phyloP scores from a whole-genome alignment of 768 basidiomycete genomes.

The Krasilnikovozyma curviuscula region DNA sequence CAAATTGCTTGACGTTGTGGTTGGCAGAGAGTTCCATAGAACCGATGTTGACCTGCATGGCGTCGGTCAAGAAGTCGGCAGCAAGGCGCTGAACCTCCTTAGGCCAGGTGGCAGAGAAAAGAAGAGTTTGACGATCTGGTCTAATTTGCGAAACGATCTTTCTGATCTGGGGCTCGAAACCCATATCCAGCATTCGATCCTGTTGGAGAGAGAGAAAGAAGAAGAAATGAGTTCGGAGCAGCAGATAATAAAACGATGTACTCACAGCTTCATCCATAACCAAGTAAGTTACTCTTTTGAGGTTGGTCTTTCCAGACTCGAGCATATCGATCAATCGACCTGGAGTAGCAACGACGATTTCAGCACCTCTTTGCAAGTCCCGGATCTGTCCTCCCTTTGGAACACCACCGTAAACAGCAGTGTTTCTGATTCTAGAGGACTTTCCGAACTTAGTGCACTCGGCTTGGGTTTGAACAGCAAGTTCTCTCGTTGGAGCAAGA shows the following conservation, averaged over 20 bases:
- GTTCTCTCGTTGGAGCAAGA: slow-evolving; percentile 90
- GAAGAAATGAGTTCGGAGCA: not conserved
- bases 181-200: slow-evolving; percentile 99
- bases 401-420: slow-evolving; percentile 95
- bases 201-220: not conserved
- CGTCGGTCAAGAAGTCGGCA: slow-evolving; percentile 84
- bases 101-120: slow-evolving; percentile 99
- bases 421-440: slow-evolving; percentile 83
- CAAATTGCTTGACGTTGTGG: slow-evolving; percentile 87
- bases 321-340: slow-evolving; percentile 99
- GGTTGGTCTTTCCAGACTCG: slow-evolving; percentile 85
- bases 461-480: slow-evolving; percentile 96
- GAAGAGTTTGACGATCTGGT: slow-evolving; percentile 92
- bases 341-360: slow-evolving; percentile 99
- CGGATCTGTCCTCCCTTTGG: slow-evolving; percentile 97
- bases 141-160: slow-evolving; percentile 95
- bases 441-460: slow-evolving; percentile 95
- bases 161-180: slow-evolving; percentile 98
- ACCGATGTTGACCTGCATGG: slow-evolving; percentile 96
- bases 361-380: slow-evolving; percentile 88
- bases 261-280: slow-evolving; percentile 86
- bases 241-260: not conserved
- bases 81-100: slow-evolving; percentile 98
- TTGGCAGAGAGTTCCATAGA: slow-evolving; percentile 97
- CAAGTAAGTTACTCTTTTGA: slow-evolving; percentile 86